These are phyloP conservation scores for Nitzschia inconspicua DNA, from an alignment of 108 stramenopile genomes.

Conservation along the genomic window DNA sequence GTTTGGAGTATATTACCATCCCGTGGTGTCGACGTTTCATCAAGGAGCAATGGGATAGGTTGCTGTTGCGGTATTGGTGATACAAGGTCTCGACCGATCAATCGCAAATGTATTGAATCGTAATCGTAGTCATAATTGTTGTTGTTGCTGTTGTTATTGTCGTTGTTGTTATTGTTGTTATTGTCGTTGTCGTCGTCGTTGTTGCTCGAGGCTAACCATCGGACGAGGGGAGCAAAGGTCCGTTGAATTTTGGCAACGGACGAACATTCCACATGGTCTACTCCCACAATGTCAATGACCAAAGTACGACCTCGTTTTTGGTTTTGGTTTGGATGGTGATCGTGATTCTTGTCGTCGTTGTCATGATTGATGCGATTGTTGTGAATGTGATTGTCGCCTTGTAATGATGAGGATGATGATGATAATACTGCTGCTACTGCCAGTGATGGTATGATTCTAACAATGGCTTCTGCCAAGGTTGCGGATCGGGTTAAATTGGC, in stretches of 20 bases:
- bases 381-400: too few species aligned
- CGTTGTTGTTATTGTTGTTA: neutral
- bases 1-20: too few species aligned
- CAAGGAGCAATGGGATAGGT: conserved; percentile 1
- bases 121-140: too few species aligned
- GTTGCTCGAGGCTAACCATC: conserved; percentile 44
- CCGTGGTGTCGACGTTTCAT: conserved; percentile 1
- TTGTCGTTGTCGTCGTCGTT: neutral
- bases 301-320: conserved; percentile 19
- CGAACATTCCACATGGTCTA: conserved; percentile 74
- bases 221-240: conserved; percentile 60
- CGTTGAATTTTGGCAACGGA: conserved; percentile 48
- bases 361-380: too few species aligned
- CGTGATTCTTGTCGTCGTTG: neutral
- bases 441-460: too few species aligned
- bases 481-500: conserved; percentile 62
- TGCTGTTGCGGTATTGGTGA: neutral
- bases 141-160: neutral
- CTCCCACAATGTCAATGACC: conserved; percentile 71
- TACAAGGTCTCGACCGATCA: conserved; percentile 73
- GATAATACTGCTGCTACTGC: conserved; percentile 35
- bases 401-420: neutral
- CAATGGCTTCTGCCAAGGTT: conserved; percentile 72
- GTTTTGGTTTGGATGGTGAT: neutral
- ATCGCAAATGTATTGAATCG: conserved; percentile 45